Evolutionary conservation across 768 basidiomycete species (phyloP).

Genomic region (Suillus placidus): DNA sequence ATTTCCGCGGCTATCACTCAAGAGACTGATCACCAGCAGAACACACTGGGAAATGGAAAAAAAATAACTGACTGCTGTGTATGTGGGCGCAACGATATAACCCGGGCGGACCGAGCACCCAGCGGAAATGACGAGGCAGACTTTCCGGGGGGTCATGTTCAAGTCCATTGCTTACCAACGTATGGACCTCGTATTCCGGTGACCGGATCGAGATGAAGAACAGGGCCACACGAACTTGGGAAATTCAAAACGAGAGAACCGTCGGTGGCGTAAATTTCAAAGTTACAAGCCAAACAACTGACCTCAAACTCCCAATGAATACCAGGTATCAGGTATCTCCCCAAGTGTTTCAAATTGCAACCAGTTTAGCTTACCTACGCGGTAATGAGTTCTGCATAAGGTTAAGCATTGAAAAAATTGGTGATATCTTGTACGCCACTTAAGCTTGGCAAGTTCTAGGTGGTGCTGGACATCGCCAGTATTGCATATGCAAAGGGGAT

Average conservation of each 20-base stretch:
- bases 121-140: constrained; percentile 2
- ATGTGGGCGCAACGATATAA: not conserved
- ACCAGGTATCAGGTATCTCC: not conserved
- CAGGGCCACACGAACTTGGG: constrained; percentile 5
- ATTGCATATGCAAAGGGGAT: not conserved
- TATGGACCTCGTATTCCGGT: not conserved
- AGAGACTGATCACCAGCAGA: not conserved
- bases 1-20: not conserved
- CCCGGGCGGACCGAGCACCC: not conserved
- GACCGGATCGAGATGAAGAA: not conserved
- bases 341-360: not conserved
- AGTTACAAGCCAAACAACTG: not conserved
- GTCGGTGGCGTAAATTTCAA: not conserved
- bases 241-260: constrained; percentile 2
- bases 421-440: constrained; percentile 5
- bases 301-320: not conserved
- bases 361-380: not conserved
- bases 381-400: constrained; percentile 1
- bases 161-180: constrained; percentile 1
- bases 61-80: not conserved
- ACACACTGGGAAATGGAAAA: not conserved
- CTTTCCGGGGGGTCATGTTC: not conserved
- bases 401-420: constrained; percentile 1
- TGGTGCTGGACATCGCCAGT: not conserved
- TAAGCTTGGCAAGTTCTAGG: not conserved